A percentile compares a stretch with the other conserved stretches of the same genome.
Evolutionary conservation across 345 rosid genomes (phyloP).

Genomic region (Gossypium rotundifolium): DNA sequence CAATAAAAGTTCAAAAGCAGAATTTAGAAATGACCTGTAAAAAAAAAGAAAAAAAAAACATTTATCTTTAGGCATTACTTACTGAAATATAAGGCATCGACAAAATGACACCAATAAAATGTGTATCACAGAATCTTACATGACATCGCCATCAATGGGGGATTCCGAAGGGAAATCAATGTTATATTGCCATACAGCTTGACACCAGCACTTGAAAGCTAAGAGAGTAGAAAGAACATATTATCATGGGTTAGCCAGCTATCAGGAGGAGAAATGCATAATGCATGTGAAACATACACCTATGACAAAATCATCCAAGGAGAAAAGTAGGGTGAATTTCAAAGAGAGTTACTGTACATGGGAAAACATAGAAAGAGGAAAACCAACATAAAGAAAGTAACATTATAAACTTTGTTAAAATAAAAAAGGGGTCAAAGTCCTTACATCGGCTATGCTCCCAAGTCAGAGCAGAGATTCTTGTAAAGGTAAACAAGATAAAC

Average conservation of each 20-base stretch:
- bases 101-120: constrained; percentile 19
- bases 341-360: neutral
- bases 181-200: constrained; percentile 71
- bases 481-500: neutral
- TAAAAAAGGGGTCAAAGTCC: neutral
- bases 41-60: constrained; percentile 14
- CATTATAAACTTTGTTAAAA: neutral
- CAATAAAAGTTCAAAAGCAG: constrained; percentile 88
- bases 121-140: constrained; percentile 58
- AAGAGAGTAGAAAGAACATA: constrained; percentile 24
- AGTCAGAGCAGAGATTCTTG: neutral
- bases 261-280: constrained; percentile 11
- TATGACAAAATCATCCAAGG: neutral
- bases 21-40: constrained; percentile 83
- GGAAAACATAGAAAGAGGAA: neutral
- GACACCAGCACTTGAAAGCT: constrained; percentile 98
- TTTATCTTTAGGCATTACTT: constrained; percentile 16
- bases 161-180: constrained; percentile 57
- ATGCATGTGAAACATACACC: neutral
- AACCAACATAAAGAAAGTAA: constrained; percentile 1
- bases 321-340: neutral
- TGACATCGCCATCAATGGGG: constrained; percentile 76
- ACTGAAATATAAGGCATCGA: constrained; percentile 11
- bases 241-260: constrained; percentile 14
- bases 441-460: neutral